Percentiles rank a stretch among this genome's conserved stretches.
Evolutionary conservation across 495 filamentous ascomycete species (phyloP).

Genomic region (Copromyces sp.): DNA sequence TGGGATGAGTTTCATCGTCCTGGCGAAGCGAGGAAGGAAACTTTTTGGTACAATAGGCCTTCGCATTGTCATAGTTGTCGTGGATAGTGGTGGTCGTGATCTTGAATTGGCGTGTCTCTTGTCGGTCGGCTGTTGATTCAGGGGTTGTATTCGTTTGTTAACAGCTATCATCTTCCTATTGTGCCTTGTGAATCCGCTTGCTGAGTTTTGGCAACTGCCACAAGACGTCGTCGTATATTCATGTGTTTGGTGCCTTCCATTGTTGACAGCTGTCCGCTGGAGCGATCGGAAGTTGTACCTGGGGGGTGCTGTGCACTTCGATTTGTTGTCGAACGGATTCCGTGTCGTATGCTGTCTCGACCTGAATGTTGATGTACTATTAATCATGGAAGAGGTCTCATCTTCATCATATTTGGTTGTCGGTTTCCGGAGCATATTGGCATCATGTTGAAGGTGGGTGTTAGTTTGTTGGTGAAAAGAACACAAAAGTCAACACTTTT

Average conservation of each 20-base stretch:
- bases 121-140: background rate
- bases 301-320: background rate
- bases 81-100: background rate
- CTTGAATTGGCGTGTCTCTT: background rate
- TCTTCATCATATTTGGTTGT: background rate
- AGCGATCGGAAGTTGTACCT: background rate
- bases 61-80: background rate
- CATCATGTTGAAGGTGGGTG: background rate
- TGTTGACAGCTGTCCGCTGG: background rate
- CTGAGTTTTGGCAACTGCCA: background rate
- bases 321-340: background rate
- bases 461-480: background rate
- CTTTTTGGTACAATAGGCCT: background rate
- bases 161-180: background rate
- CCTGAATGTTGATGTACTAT: background rate
- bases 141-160: background rate
- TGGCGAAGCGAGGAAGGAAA: background rate
- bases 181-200: background rate
- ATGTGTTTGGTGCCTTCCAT: background rate
- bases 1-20: background rate
- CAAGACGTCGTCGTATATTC: background rate
- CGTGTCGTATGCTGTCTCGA: background rate
- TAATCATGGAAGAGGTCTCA: background rate
- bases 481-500: background rate
- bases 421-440: background rate